A percentile compares a stretch with the other conserved stretches of the same genome.
phyloP scores from a whole-genome alignment of 116 monocot species.

The Cymodocea nodosa region DNA sequence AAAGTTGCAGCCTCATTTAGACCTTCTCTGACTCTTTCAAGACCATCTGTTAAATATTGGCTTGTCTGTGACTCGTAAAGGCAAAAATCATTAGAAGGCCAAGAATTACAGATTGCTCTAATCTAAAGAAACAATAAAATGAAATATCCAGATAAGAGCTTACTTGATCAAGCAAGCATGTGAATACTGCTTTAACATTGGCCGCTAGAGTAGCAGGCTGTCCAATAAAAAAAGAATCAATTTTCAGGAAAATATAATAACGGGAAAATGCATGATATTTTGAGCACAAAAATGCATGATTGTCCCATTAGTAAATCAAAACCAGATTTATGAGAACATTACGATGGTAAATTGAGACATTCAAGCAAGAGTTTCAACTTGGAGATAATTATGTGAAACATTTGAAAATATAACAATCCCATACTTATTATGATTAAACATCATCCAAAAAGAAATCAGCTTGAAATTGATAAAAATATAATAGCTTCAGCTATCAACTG shows the following conservation, averaged over 20 bases:
- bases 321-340: not conserved
- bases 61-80: conserved; percentile 33
- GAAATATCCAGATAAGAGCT: conserved; percentile 13
- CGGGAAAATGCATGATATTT: not conserved
- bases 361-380: not conserved
- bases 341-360: not conserved
- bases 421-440: too few relatives aligned
- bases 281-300: too few relatives aligned
- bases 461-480: too few relatives aligned
- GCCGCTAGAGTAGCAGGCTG: conserved; percentile 79
- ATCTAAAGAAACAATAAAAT: not conserved
- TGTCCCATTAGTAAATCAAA: too few relatives aligned
- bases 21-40: conserved; percentile 85
- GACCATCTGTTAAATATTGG: conserved; percentile 94
- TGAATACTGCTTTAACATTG: conserved; percentile 75
- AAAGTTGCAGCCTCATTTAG: conserved; percentile 88
- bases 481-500: too few relatives aligned
- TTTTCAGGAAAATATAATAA: not conserved
- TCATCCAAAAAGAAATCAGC: too few relatives aligned
- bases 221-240: conserved; percentile 6
- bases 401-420: too few relatives aligned
- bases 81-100: not conserved
- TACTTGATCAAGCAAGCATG: conserved; percentile 99
- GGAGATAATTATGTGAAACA: too few relatives aligned
- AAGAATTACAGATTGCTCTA: not conserved